A percentile compares a stretch with the other conserved stretches of the same genome.
These are phyloP conservation scores for Trichophyton simii DNA, from an alignment of 2,329 filamentous ascomycete genomes.

Conservation along the genomic window DNA sequence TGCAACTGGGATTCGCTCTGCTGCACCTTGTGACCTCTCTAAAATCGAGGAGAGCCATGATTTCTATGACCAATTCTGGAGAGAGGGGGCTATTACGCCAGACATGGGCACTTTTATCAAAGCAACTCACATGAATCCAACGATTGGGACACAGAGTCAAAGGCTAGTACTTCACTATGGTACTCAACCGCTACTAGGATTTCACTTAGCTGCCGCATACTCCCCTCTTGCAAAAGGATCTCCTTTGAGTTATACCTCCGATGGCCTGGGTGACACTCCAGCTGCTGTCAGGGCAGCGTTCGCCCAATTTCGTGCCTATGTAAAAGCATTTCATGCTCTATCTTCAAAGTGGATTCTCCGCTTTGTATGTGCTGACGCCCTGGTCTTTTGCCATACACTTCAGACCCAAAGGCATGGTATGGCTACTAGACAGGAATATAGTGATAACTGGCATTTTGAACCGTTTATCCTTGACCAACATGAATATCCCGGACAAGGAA, in stretches of 20 bases:
- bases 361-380: conserved; percentile 38
- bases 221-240: conserved; percentile 29
- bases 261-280: neutral
- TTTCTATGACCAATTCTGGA: conserved; percentile 20
- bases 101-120: conserved; percentile 10
- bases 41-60: conserved; percentile 9
- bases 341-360: conserved; percentile 31
- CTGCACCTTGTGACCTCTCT: conserved; percentile 17
- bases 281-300: conserved; percentile 10
- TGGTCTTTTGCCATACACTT: conserved; percentile 42
- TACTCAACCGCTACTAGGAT: conserved; percentile 43
- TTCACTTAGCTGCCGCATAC: conserved; percentile 43
- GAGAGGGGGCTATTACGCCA: conserved; percentile 16
- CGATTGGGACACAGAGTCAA: conserved; percentile 33
- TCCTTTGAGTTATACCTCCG: conserved; percentile 22
- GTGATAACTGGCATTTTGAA: conserved; percentile 29
- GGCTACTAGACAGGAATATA: conserved; percentile 30
- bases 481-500: conserved; percentile 26
- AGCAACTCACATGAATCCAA: conserved; percentile 22
- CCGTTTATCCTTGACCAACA: conserved; percentile 32
- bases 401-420: conserved; percentile 27
- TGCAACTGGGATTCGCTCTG: conserved; percentile 14
- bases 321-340: conserved; percentile 13
- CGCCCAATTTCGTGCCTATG: conserved; percentile 18
- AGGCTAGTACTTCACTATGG: conserved; percentile 36